Evolutionary conservation across 179 eudicot genomes (phyloP).

Genomic region (Carnegiea gigantea): DNA sequence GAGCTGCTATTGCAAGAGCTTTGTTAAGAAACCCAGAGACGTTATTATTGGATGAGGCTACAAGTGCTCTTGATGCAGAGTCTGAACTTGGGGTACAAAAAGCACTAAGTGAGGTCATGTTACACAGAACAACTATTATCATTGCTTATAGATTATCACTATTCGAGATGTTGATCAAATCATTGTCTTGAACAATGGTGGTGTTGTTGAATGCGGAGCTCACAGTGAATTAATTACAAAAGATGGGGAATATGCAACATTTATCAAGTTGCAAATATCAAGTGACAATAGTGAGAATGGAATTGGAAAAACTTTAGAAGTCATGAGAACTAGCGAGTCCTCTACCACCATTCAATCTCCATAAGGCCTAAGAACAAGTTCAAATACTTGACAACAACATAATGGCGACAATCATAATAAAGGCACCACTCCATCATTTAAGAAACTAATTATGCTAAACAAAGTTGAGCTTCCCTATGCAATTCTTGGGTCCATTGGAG

Average conservation of each 20-base stretch:
- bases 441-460: constrained; percentile 50
- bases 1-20: constrained; percentile 73
- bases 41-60: constrained; percentile 73
- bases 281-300: not conserved
- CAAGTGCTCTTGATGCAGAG: constrained; percentile 78
- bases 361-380: constrained; percentile 16
- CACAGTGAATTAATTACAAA: constrained; percentile 45
- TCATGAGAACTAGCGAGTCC: constrained; percentile 11
- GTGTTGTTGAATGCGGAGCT: constrained; percentile 51
- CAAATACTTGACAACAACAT: not conserved
- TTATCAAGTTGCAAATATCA: constrained; percentile 49
- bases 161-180: constrained; percentile 50
- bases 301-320: not conserved
- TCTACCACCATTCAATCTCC: constrained; percentile 5
- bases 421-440: constrained; percentile 36
- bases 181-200: constrained; percentile 43
- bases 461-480: constrained; percentile 59
- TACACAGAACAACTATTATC: constrained; percentile 52
- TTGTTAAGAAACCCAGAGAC: constrained; percentile 53
- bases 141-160: constrained; percentile 70
- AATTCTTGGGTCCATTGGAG: constrained; percentile 56
- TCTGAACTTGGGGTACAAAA: constrained; percentile 62
- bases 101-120: constrained; percentile 53
- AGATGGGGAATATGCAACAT: constrained; percentile 52
- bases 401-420: not conserved